Evolutionary conservation across 2,329 filamentous ascomycete species (phyloP), one percentile per base, ranked within the genome.

Genomic region (Helotiales sp.): DNA sequence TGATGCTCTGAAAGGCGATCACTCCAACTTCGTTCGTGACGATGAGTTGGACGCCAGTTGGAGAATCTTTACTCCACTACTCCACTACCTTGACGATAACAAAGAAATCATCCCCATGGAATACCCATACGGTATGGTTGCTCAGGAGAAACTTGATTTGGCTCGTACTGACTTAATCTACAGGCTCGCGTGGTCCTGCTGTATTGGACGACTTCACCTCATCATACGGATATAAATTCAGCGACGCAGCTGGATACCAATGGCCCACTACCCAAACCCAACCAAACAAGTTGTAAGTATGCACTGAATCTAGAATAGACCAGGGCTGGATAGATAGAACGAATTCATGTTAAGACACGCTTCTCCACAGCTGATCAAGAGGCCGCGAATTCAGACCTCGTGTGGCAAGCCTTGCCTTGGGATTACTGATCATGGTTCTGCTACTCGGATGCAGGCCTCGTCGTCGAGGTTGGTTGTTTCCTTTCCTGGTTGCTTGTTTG

Each of bases 41-140:
- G 92, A 96, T 72, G 95, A 99, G 80, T 84, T 99, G 29, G 95
- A 99, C 71, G 92, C 95, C 59, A 95, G 90, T 79, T 99, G 95
- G 95, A 91, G 93, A 76, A 96, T 99, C 76, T 99, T 99, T 78
- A 96, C 92, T 1, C 95, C 95, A 67, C 87, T 99, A 34, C 83
- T 99, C 63, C 93, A 99, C 81, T 99, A 99, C 78, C 86, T 99
- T 12, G 96, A 99, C 66, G 92, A 97, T 73, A 97, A 98, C 83
- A 96, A 96, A 83, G 95, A 99, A 79, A 98, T 99, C 66, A 90
- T 96, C 60, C 95, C 95, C 25, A 99, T 99, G 95, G 93, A 97
- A 73, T 99, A 99, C 79, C 93, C 96, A 66, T 99, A 99, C 73
- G 95, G 95, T 97, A 79, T 55, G 48, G 30, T 48, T 51, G 5